Conservation (phyloP, 805 yeast genomes). For the Hyphopichia homilentoma region DNA sequence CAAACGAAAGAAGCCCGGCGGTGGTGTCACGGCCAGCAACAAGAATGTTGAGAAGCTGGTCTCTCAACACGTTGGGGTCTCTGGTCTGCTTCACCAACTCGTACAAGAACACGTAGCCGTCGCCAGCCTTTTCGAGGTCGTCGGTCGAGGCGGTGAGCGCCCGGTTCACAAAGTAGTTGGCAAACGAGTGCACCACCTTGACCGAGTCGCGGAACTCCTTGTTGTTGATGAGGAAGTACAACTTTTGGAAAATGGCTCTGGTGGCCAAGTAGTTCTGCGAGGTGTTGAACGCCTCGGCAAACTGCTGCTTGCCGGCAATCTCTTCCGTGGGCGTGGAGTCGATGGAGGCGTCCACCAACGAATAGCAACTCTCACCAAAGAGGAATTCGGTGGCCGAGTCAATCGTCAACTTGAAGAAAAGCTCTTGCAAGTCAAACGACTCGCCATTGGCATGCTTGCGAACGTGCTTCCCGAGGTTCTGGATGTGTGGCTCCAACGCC, state of each 20-base stretch:
- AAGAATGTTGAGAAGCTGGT: conserved; percentile 48
- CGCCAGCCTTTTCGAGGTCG: conserved; percentile 30
- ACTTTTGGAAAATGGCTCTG: conserved; percentile 19
- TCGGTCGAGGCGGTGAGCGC: conserved; percentile 31
- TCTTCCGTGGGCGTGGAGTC: conserved; percentile 8
- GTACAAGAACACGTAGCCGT: conserved; percentile 43
- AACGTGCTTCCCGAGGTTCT: conserved; percentile 29
- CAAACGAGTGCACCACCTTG: conserved; percentile 23
- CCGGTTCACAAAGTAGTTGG: conserved; percentile 35
- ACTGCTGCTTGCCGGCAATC: conserved; percentile 30
- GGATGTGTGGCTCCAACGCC: conserved; percentile 38
- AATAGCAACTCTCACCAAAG: conserved; percentile 36
- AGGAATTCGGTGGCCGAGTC: conserved; percentile 41
- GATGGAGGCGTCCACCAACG: conserved; percentile 23
- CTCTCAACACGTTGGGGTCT: conserved; percentile 44
- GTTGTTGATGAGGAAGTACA: conserved; percentile 22
- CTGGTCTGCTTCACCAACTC: conserved; percentile 48
- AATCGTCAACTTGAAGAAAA: conserved; percentile 36
- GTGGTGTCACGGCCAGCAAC: conserved; percentile 57
- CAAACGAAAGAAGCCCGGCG: conserved; percentile 46
- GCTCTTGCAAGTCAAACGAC: conserved; percentile 34
- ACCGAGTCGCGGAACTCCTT: conserved; percentile 18
- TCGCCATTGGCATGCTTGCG: conserved; percentile 18
- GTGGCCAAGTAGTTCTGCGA: conserved; percentile 29
- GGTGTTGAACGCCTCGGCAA: conserved; percentile 31